Base-by-base conservation (phyloP, 768 basidiomycete genomes). In the Kwoniella sp. region DNA sequence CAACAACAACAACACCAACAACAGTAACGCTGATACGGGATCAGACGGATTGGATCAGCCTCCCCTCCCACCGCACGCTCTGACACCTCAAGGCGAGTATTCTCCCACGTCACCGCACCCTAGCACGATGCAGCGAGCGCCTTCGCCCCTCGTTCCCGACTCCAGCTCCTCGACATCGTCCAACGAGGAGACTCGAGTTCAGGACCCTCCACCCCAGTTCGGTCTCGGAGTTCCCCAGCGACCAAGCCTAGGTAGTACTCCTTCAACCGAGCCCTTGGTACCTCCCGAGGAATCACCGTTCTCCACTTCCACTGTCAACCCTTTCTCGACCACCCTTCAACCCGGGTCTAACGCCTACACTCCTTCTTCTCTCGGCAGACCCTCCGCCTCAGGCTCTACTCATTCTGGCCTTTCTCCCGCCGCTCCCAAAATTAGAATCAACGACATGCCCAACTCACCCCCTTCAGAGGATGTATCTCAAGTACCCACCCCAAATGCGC, bases 371-470 rank as follows among this genome's bases (percentile, higher is more conserved):
- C n/a, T 17, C 24, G 48, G 49, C 9, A 29, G 49, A 33, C 48
- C 58, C 29, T 50, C 48, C 10, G 21, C 19, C 2, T 49, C 60
- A 10, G 27, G 40, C 30, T 44, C 59, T 8, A 25, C 51, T 8
- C 33, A 29, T 24, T 52, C 59, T 9, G n/a, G n/a, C 40, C 47
- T 25, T 37, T 54, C 60, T 4, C 44, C 56, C n/a, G 10, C 46
- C 25, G 55, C 55, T 7, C 62, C 62, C 13, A 64, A 64, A 37
- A 64, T 64, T 22, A 25, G 62, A 22, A 64, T 64, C 24, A 64
- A 64, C 62, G 55, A 57, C 44, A 64, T 64, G 62, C 62, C 62
- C 24, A 64, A 64, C 50, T 64, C 62, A 10, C 62, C 62, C n/a
- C 55, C 46, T 40, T 51, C 47, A 7, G 55, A 57, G 15, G 55